Evolutionary conservation across 345 rosid species (phyloP).

Genomic region (Ricinus communis): DNA sequence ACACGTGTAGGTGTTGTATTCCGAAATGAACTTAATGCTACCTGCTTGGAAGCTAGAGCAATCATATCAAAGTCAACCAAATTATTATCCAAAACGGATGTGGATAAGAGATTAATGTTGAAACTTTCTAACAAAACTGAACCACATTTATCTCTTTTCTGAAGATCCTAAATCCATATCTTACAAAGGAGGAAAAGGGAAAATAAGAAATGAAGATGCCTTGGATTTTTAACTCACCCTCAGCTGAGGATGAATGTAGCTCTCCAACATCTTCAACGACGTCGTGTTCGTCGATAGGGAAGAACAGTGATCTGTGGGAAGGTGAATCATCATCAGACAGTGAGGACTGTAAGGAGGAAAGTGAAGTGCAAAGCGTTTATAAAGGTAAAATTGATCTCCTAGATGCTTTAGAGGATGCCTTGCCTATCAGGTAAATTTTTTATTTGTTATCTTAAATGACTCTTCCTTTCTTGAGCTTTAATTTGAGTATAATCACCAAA

Average conservation of each 20-base stretch:
- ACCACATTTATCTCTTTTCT: too few species aligned
- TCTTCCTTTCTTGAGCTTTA: too few species aligned
- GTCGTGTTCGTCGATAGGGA: constrained; percentile 25
- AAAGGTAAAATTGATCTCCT: constrained; percentile 11
- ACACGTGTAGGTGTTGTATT: too few species aligned
- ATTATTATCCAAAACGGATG: too few species aligned
- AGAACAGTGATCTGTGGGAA: constrained; percentile 21
- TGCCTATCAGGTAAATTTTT: constrained; percentile 21
- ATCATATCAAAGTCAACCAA: too few species aligned
- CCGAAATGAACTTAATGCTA: too few species aligned
- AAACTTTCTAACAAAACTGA: too few species aligned
- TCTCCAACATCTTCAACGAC: constrained; percentile 12
- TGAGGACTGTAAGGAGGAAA: constrained; percentile 21
- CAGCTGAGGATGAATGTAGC: constrained; percentile 12
- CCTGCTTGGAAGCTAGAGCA: too few species aligned
- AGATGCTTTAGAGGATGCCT: constrained; percentile 23
- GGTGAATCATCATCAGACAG: neutral
- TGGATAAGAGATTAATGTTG: too few species aligned
- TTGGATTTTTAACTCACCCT: constrained; percentile 8
- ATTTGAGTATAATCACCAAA: too few species aligned
- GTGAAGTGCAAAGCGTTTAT: constrained; percentile 31
- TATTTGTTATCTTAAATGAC: neutral
- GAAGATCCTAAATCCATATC: too few species aligned
- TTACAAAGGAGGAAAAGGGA: too few species aligned
- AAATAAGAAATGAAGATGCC: neutral